phyloP scores from a whole-genome alignment of 805 yeast species.

The Soucietia sequanensis region DNA sequence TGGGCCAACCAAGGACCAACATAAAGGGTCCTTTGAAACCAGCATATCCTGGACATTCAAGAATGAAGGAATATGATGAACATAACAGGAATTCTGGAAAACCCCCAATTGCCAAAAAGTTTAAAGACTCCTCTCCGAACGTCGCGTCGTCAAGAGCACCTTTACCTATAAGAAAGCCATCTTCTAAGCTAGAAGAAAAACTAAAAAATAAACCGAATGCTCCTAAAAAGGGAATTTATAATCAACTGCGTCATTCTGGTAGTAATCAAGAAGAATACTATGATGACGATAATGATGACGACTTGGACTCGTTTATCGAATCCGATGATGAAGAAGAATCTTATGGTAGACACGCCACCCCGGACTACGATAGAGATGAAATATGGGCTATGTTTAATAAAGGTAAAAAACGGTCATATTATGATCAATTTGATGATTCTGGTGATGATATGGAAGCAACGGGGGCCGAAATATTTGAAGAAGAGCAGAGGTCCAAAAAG shows the following conservation, averaged over 20 bases:
- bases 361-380: slow-evolving; percentile 76
- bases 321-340: slow-evolving; percentile 38
- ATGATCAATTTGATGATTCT: slow-evolving; percentile 41
- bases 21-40: slow-evolving; percentile 6
- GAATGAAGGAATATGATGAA: too few relatives aligned
- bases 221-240: slow-evolving; percentile 7
- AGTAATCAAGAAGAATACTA: slow-evolving; percentile 14
- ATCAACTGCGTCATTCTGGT: slow-evolving; percentile 1
- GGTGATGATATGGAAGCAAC: slow-evolving; percentile 91
- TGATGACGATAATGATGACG: slow-evolving; percentile 42
- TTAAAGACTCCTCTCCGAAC: too few relatives aligned
- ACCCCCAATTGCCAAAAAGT: slow-evolving; percentile 1
- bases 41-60: slow-evolving; percentile 4
- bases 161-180: slow-evolving; percentile 55
- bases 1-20: slow-evolving; percentile 3
- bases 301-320: slow-evolving; percentile 57
- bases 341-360: slow-evolving; percentile 15
- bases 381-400: slow-evolving; percentile 84
- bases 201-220: slow-evolving; percentile 25
- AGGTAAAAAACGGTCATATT: slow-evolving; percentile 52
- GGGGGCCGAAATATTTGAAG: slow-evolving; percentile 83
- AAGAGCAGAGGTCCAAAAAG: slow-evolving; percentile 67
- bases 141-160: slow-evolving; percentile 18
- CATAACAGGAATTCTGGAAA: not conserved
- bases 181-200: slow-evolving; percentile 50